phyloP scores from a whole-genome alignment of 345 rosid species.

The Pugionium cornutum region DNA sequence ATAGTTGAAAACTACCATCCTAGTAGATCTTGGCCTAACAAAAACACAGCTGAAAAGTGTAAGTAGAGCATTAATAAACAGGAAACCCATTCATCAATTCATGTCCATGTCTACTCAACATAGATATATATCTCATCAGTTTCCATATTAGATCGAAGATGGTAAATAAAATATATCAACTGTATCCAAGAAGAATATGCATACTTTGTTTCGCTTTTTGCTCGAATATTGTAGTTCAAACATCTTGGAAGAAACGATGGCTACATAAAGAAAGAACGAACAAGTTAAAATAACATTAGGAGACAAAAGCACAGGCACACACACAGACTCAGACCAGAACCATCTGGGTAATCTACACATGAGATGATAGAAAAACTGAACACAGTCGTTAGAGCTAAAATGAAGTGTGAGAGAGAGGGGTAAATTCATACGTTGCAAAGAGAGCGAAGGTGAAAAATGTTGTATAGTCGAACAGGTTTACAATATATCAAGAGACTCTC shows the following conservation, averaged over 20 bases:
- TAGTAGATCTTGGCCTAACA: slow-evolving; percentile 60
- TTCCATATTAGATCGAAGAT: slow-evolving; percentile 1
- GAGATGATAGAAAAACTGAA: neutral
- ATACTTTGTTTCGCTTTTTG: slow-evolving; percentile 61
- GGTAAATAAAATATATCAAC: neutral
- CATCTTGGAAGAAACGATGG: slow-evolving; percentile 75
- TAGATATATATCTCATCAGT: slow-evolving; percentile 8
- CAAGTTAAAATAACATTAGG: neutral
- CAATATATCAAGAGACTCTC: slow-evolving; percentile 70
- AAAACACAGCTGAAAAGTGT: slow-evolving; percentile 25
- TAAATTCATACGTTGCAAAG: slow-evolving; percentile 49
- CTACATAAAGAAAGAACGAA: slow-evolving; percentile 44
- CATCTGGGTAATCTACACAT: neutral
- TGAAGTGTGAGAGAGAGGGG: neutral
- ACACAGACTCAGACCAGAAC: neutral
- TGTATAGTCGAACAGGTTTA: slow-evolving; percentile 87
- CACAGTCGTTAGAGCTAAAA: neutral
- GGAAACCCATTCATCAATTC: neutral
- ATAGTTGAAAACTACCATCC: slow-evolving; percentile 83
- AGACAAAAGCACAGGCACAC: slow-evolving; percentile 8
- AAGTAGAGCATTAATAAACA: slow-evolving; percentile 8
- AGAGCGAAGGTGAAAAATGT: slow-evolving; percentile 67
- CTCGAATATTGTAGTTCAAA: slow-evolving; percentile 61
- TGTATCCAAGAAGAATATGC: slow-evolving; percentile 6
- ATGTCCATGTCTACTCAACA: slow-evolving; percentile 20